phyloP scores from a whole-genome alignment of 108 stramenopile genomes.

The Cyclotella baltica region DNA sequence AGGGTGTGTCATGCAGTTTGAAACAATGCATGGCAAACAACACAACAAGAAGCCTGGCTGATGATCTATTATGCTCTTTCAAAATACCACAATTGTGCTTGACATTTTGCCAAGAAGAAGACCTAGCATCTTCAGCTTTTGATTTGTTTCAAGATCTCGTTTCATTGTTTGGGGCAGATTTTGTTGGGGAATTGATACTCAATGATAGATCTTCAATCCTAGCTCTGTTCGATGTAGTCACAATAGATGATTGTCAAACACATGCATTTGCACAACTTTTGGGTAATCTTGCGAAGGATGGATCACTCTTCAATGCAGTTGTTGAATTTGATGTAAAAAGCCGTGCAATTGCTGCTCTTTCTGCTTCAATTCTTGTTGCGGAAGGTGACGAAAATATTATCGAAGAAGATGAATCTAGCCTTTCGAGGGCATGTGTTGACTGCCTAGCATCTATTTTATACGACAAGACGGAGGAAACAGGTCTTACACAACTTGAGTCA shows the following conservation, averaged over 20 bases:
- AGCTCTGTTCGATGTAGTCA: constrained; percentile 75
- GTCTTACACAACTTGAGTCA: constrained; percentile 59
- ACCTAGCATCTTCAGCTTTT: constrained; percentile 63
- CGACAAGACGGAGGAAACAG: constrained; percentile 22
- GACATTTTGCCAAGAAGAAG: constrained; percentile 64
- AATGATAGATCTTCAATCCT: constrained; percentile 60
- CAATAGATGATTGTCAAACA: constrained; percentile 32
- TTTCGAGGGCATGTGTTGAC: constrained; percentile 67
- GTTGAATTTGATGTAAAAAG: constrained; percentile 61
- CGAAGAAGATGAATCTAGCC: constrained; percentile 64
- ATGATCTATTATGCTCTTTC: constrained; percentile 59
- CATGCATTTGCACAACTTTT: constrained; percentile 64
- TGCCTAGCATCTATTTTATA: constrained; percentile 68
- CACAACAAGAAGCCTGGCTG: constrained; percentile 47
- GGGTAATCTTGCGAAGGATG: constrained; percentile 65
- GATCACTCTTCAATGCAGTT: constrained; percentile 63
- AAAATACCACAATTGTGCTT: constrained; percentile 71
- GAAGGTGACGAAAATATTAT: constrained; percentile 43
- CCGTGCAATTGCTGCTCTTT: constrained; percentile 72
- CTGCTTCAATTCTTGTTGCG: constrained; percentile 69
- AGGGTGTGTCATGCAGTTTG: constrained; percentile 55
- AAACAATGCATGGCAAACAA: constrained; percentile 44
- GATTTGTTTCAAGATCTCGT: constrained; percentile 61
- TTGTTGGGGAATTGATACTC: constrained; percentile 63
- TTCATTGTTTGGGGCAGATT: constrained; percentile 51